These are phyloP conservation scores for Xylariaceae sp. DNA, from an alignment of 2,329 filamentous ascomycete species.

Conservation along the genomic window DNA sequence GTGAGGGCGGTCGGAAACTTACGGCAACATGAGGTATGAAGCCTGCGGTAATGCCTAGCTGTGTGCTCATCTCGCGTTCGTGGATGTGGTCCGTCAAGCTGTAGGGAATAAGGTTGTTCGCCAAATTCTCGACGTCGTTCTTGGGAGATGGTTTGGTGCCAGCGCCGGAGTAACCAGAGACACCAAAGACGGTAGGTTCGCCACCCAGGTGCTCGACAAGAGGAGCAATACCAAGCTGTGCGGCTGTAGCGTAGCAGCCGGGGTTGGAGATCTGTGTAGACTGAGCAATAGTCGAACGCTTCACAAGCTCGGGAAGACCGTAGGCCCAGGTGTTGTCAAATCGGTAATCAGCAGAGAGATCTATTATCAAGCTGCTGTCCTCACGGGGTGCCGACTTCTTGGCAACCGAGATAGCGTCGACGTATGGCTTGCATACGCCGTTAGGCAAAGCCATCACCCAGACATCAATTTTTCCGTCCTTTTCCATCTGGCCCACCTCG, in stretches of 20 bases:
- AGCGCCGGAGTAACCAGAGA: conserved; percentile 90
- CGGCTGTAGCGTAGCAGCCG: conserved; percentile 91
- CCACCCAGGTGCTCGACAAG: conserved; percentile 72
- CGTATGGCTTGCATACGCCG: conserved; percentile 88
- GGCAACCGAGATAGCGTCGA: conserved; percentile 59
- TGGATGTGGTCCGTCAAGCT: conserved; percentile 91
- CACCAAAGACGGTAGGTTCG: conserved; percentile 79
- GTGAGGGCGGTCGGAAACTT: too few species aligned
- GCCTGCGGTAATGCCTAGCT: conserved; percentile 71
- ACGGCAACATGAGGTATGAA: conserved; percentile 91
- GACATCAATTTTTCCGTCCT: conserved; percentile 80
- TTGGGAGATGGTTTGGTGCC: conserved; percentile 92
- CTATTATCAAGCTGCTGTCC: conserved; percentile 73
- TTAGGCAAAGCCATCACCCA: conserved; percentile 99
- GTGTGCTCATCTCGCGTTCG: conserved; percentile 81
- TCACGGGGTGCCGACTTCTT: conserved; percentile 22
- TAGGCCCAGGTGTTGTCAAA: conserved; percentile 86
- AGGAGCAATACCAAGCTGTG: conserved; percentile 84
- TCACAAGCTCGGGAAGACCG: conserved; percentile 79
- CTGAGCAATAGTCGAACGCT: conserved; percentile 70
- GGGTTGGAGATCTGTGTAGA: conserved; percentile 86
- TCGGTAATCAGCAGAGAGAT: conserved; percentile 91
- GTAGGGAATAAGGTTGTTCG: conserved; percentile 86
- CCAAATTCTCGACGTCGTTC: conserved; percentile 81
- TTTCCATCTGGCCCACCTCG: conserved; percentile 79